Conservation (phyloP, 441 rosid genomes). For the Gossypium lobatum region DNA sequence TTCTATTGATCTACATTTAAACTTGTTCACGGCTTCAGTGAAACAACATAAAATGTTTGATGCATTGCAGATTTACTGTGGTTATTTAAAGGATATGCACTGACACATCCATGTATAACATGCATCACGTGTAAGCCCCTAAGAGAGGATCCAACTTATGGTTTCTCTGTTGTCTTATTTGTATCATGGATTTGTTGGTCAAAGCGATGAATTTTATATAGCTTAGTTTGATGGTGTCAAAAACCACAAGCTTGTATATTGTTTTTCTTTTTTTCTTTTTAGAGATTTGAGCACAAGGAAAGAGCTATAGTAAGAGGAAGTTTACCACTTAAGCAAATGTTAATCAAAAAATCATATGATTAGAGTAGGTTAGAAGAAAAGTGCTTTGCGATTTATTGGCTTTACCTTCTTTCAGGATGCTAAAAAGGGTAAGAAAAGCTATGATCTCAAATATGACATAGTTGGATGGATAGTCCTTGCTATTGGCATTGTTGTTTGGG, state of each 20-base stretch:
- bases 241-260: background rate
- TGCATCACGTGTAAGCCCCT: background rate
- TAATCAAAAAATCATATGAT: background rate
- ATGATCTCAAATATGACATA: constrained; percentile 70
- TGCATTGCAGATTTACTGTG: background rate
- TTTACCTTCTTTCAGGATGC: constrained; percentile 32
- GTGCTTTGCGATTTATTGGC: background rate
- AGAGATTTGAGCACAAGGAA: background rate
- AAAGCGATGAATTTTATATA: background rate
- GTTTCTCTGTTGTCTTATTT: background rate
- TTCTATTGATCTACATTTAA: background rate
- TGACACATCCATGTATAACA: background rate
- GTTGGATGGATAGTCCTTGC: constrained; percentile 85
- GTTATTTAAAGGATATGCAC: background rate
- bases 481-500: constrained; percentile 74
- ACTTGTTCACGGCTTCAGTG: background rate
- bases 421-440: constrained; percentile 45
- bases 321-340: background rate
- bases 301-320: background rate
- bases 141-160: background rate
- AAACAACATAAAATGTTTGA: background rate
- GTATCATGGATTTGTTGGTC: background rate
- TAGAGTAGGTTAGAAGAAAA: background rate
- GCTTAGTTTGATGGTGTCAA: background rate
- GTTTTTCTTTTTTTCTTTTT: background rate